Percentiles rank a stretch among this genome's conserved stretches.
Conservation (phyloP, 2,329 filamentous ascomycete species). For the Exophiala aquamarina region DNA sequence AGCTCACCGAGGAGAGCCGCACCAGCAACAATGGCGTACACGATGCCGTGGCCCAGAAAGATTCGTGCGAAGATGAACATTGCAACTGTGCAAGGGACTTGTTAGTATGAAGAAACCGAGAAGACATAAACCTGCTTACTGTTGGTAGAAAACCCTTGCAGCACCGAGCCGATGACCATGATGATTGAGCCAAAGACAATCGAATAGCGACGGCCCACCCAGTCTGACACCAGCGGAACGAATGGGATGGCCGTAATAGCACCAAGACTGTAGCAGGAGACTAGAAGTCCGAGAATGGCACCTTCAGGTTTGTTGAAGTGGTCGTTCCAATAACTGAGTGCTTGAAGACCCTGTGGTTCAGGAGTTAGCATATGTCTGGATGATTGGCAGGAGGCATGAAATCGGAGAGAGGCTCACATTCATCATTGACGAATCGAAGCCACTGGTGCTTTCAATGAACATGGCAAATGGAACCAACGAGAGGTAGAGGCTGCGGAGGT, state of each 20-base stretch:
- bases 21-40: constrained; percentile 58
- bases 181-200: constrained; percentile 55
- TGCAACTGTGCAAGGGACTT: constrained; percentile 41
- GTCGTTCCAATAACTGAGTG: constrained; percentile 41
- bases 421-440: constrained; percentile 57
- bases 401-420: constrained; percentile 40
- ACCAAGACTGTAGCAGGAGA: constrained; percentile 60
- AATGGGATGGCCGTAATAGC: constrained; percentile 59
- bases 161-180: constrained; percentile 48
- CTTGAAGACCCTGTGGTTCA: constrained; percentile 7
- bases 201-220: constrained; percentile 55
- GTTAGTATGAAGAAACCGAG: not conserved
- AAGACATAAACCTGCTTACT: constrained; percentile 51
- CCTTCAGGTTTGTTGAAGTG: constrained; percentile 48
- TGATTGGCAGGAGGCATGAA: constrained; percentile 34
- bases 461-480: constrained; percentile 60
- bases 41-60: constrained; percentile 60
- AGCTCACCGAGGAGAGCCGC: constrained; percentile 75
- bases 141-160: constrained; percentile 39
- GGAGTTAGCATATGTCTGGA: not conserved
- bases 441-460: constrained; percentile 62
- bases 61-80: constrained; percentile 63
- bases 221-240: constrained; percentile 56
- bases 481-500: constrained; percentile 57
- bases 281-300: constrained; percentile 54